A percentile compares a stretch with the other conserved stretches of the same genome.
Evolutionary conservation across 805 yeast species (phyloP).

Genomic region (Wickerhamiella sorbophila): DNA sequence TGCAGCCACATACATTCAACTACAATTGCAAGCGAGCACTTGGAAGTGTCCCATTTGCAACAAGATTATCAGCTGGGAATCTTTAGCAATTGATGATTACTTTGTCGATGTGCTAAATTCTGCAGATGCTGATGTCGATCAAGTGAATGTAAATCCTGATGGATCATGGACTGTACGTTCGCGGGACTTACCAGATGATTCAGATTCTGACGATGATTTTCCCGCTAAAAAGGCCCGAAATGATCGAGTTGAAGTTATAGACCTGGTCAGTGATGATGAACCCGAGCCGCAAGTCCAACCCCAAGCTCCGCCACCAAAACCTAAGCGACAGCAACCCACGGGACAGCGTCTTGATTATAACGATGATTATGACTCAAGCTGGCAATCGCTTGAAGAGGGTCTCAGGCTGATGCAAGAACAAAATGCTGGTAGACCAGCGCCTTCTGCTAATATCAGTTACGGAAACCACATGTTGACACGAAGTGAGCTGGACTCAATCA

Average conservation of each 20-base stretch:
- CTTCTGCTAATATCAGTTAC: no score
- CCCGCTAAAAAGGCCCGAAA: constrained; percentile 3
- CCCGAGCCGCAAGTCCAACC: not conserved
- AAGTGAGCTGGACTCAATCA: not conserved
- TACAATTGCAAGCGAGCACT: constrained; percentile 66
- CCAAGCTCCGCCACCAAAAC: not conserved
- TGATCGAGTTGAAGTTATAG: not conserved
- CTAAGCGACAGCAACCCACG: no score
- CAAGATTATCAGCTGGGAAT: constrained; percentile 34
- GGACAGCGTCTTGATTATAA: no score
- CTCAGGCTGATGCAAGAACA: no score
- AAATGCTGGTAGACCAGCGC: no score
- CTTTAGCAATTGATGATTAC: constrained; percentile 63
- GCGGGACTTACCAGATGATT: constrained; percentile 8
- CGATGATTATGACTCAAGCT: no score
- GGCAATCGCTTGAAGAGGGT: no score
- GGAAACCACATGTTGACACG: no score
- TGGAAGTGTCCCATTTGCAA: constrained; percentile 87
- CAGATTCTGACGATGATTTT: constrained; percentile 9
- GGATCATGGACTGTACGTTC: constrained; percentile 53
- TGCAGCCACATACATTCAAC: constrained; percentile 51
- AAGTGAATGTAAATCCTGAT: constrained; percentile 50
- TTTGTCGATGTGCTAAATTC: constrained; percentile 43
- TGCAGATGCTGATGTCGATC: constrained; percentile 44
- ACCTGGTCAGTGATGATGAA: constrained; percentile 1